phyloP scores from a whole-genome alignment of 2,329 filamentous ascomycete genomes.

The Aspergillus quadrilineatus region DNA sequence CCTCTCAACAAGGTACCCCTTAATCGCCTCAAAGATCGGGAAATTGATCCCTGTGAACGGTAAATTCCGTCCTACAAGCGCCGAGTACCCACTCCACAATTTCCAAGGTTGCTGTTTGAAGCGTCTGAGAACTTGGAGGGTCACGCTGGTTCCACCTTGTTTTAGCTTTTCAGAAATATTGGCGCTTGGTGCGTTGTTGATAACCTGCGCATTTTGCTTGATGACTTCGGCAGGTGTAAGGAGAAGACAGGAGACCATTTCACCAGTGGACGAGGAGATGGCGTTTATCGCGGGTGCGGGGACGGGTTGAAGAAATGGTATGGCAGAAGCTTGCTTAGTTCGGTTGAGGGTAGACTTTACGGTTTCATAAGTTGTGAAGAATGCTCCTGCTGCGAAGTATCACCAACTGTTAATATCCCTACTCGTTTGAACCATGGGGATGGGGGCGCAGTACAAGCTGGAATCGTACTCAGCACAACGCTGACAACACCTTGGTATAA shows the following conservation, averaged over 20 bases:
- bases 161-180: conserved; percentile 14
- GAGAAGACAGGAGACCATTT: conserved; percentile 81
- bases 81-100: conserved; percentile 71
- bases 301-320: conserved; percentile 39
- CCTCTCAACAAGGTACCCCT: conserved; percentile 49
- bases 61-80: conserved; percentile 76
- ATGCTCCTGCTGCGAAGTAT: conserved; percentile 64
- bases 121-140: conserved; percentile 56
- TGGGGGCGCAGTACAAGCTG: conserved; percentile 60
- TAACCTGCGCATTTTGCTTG: conserved; percentile 91
- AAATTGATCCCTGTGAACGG: conserved; percentile 89
- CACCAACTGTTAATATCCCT: neutral
- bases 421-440: too few species aligned
- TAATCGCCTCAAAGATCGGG: conserved; percentile 75
- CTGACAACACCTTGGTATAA: conserved; percentile 86
- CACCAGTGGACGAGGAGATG: conserved; percentile 70
- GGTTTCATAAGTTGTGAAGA: conserved; percentile 87
- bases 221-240: conserved; percentile 86
- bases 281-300: conserved; percentile 71
- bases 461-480: conserved; percentile 81
- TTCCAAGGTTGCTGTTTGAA: conserved; percentile 58
- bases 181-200: conserved; percentile 41
- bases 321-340: neutral
- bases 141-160: conserved; percentile 39
- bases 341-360: conserved; percentile 64